Evolutionary conservation across 257 asterid genomes (phyloP).

Genomic region (Eucommia ulmoides): DNA sequence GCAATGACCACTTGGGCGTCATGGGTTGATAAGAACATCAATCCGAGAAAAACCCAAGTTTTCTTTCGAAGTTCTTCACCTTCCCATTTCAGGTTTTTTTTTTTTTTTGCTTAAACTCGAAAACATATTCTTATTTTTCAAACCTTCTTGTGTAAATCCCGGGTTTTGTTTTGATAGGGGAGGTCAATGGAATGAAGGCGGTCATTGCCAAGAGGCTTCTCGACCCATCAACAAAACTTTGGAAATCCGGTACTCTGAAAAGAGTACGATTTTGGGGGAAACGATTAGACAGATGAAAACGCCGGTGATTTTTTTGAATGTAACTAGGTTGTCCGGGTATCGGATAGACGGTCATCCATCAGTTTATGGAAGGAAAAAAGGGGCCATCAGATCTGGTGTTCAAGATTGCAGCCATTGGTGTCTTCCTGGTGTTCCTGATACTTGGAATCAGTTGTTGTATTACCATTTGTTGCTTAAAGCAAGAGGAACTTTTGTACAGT

Average conservation of each 20-base stretch:
- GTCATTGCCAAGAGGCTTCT: conserved; percentile 76
- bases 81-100: conserved; percentile 78
- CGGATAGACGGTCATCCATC: conserved; percentile 93
- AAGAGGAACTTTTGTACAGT: too few species aligned
- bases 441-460: conserved; percentile 73
- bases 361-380: conserved; percentile 41
- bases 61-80: conserved; percentile 92
- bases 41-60: conserved; percentile 48
- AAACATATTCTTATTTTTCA: not conserved
- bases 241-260: conserved; percentile 29
- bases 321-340: conserved; percentile 60
- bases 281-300: conserved; percentile 54
- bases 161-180: conserved; percentile 37
- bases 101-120: not conserved
- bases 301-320: conserved; percentile 46
- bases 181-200: conserved; percentile 82
- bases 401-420: conserved; percentile 99
- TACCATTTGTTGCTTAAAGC: conserved; percentile 20
- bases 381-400: conserved; percentile 17
- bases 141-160: too few species aligned
- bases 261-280: conserved; percentile 45
- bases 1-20: conserved; percentile 72
- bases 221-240: conserved; percentile 38
- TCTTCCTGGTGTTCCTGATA: conserved; percentile 94
- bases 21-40: conserved; percentile 68